Conservation (phyloP, 306 rosid genomes). For the Gastrolobium bilobum region DNA sequence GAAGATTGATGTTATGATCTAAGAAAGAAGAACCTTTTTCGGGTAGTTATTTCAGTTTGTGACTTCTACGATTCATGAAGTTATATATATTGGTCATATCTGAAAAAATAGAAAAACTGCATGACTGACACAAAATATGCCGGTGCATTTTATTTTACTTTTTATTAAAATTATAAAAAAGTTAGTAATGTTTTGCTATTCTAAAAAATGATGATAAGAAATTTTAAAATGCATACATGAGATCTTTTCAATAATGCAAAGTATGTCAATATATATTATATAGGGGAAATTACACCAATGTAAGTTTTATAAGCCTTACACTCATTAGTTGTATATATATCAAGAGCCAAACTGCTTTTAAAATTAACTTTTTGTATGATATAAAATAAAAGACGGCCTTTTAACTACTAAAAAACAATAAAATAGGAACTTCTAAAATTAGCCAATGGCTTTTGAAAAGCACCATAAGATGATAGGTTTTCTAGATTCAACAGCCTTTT, state of each 20-base stretch:
- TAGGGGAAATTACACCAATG: too few relatives aligned
- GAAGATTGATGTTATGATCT: too few relatives aligned
- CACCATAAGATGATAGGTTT: neutral
- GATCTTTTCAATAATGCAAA: too few relatives aligned
- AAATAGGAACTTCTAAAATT: constrained; percentile 7
- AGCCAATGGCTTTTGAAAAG: neutral
- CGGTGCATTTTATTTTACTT: neutral
- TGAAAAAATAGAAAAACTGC: neutral
- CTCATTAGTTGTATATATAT: too few relatives aligned
- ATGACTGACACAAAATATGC: neutral
- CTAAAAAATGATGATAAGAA: neutral
- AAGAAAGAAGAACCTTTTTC: too few relatives aligned
- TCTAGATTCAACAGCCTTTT: neutral
- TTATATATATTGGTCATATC: neutral
- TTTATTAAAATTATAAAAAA: neutral
- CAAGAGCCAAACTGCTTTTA: neutral
- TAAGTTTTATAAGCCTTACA: too few relatives aligned
- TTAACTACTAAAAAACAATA: neutral
- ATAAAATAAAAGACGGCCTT: neutral
- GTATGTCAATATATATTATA: too few relatives aligned
- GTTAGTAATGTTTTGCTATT: constrained; percentile 16
- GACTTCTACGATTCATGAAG: neutral
- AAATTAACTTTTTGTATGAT: neutral
- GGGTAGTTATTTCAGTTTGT: neutral
- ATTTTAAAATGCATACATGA: too few relatives aligned